These are phyloP conservation scores for Alternaria ethzedia DNA, from an alignment of 2,329 filamentous ascomycete genomes.

Conservation along the genomic window DNA sequence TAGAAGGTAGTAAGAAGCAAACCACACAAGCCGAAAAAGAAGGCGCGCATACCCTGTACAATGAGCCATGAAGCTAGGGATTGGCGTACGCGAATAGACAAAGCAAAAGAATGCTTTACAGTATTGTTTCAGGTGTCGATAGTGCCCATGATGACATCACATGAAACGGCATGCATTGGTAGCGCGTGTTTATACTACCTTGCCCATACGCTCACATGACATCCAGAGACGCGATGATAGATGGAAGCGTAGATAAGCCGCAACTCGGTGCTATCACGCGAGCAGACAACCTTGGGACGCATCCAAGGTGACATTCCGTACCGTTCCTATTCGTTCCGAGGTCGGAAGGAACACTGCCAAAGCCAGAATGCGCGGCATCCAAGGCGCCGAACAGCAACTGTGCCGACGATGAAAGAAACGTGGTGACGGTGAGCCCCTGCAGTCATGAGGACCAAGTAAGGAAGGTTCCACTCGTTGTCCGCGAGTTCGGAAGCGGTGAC, in stretches of 20 bases:
- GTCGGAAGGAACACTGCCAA: slow-evolving; percentile 18
- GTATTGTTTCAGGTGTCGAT: not conserved
- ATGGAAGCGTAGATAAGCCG: not conserved
- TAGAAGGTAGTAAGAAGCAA: not conserved
- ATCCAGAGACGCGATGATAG: not conserved
- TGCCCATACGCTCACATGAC: not conserved
- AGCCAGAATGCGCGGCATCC: not conserved
- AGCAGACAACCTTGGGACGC: not conserved
- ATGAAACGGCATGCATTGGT: not conserved
- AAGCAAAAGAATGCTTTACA: not conserved
- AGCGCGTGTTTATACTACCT: not conserved
- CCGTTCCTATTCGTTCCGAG: slow-evolving; percentile 22
- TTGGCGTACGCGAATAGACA: not conserved
- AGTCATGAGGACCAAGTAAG: not conserved
- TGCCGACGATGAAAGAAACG: not conserved
- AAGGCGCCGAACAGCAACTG: slow-evolving; percentile 3
- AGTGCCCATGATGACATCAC: not conserved
- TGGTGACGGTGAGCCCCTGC: slow-evolving; percentile 8
- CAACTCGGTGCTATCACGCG: slow-evolving; percentile 12
- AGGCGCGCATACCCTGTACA: not conserved
- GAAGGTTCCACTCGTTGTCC: slow-evolving; percentile 3
- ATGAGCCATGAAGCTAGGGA: not conserved
- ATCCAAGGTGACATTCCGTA: slow-evolving; percentile 5
- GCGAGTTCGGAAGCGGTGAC: slow-evolving; percentile 23
- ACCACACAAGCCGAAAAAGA: not conserved